A percentile compares a stretch with the other conserved stretches of the same genome.
Evolutionary conservation across 2,329 filamentous ascomycete genomes (phyloP).

Genomic region (Thielaviopsis euricoi): DNA sequence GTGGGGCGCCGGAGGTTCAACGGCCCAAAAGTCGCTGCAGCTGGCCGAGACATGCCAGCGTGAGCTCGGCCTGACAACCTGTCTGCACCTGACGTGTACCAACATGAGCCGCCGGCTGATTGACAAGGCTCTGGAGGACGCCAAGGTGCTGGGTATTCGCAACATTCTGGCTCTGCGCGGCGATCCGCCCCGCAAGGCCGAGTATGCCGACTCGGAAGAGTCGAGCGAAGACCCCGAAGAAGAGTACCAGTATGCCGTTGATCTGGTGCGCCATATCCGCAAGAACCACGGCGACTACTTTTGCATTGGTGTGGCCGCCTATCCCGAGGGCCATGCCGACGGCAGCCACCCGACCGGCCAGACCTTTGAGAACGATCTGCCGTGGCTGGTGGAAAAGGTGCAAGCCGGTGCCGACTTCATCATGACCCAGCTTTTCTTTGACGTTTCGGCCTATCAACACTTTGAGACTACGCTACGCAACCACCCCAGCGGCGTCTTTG

Average conservation of each 20-base stretch:
- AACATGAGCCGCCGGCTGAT: slow-evolving; percentile 84
- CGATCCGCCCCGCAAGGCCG: slow-evolving; percentile 75
- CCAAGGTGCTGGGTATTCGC: slow-evolving; percentile 75
- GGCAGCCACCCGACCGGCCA: slow-evolving; percentile 63
- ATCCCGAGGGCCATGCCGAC: slow-evolving; percentile 89
- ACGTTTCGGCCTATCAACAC: slow-evolving; percentile 61
- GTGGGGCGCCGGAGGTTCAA: slow-evolving; percentile 92
- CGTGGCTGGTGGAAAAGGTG: slow-evolving; percentile 79
- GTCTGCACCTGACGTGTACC: slow-evolving; percentile 89
- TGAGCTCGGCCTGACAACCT: slow-evolving; percentile 82
- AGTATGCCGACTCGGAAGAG: slow-evolving; percentile 56
- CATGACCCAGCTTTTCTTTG: slow-evolving; percentile 97
- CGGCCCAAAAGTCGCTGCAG: slow-evolving; percentile 77
- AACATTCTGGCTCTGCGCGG: slow-evolving; percentile 88
- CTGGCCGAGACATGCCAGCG: slow-evolving; percentile 90
- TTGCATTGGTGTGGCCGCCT: slow-evolving; percentile 84
- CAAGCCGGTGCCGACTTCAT: slow-evolving; percentile 90
- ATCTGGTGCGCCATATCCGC: slow-evolving; percentile 79
- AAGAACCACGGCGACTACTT: slow-evolving; percentile 84
- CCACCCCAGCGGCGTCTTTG: slow-evolving; percentile 74
- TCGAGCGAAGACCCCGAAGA: slow-evolving; percentile 42
- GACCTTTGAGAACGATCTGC: slow-evolving; percentile 63
- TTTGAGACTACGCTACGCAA: slow-evolving; percentile 65
- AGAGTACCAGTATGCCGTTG: slow-evolving; percentile 76
- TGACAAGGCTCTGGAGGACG: slow-evolving; percentile 78